Percentiles rank a stretch among this genome's conserved stretches.
phyloP scores from a whole-genome alignment of 1,284 basidiomycete genomes.

The Coniferiporia sulphurascens region DNA sequence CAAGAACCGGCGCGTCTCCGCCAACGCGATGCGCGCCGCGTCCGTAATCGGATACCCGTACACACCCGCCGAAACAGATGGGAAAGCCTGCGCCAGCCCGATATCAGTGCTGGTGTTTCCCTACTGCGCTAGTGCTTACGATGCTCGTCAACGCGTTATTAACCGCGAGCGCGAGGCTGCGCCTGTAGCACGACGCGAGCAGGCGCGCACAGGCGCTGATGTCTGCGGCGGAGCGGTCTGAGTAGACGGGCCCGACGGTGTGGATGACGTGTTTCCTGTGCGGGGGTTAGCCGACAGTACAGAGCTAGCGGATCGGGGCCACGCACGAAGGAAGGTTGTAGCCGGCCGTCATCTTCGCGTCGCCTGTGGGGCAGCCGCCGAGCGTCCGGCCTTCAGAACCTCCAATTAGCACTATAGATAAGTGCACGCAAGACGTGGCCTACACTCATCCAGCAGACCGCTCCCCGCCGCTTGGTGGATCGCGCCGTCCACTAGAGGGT shows the following conservation, averaged over 20 bases:
- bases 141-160: constrained; percentile 60
- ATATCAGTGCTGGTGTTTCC: not conserved
- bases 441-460: constrained; percentile 70
- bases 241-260: constrained; percentile 86
- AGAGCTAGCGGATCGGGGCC: constrained; percentile 1
- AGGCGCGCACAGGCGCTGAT: constrained; percentile 37
- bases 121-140: constrained; percentile 36
- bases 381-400: constrained; percentile 49
- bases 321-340: constrained; percentile 68
- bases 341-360: constrained; percentile 78
- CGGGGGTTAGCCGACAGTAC: not conserved
- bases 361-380: constrained; percentile 77
- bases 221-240: constrained; percentile 32
- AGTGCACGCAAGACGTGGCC: constrained; percentile 20
- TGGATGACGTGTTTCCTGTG: constrained; percentile 75
- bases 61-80: constrained; percentile 75
- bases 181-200: constrained; percentile 71
- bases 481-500: constrained; percentile 70
- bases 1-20: constrained; percentile 51
- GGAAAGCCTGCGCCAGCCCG: constrained; percentile 57
- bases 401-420: constrained; percentile 2
- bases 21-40: constrained; percentile 68
- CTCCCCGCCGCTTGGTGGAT: constrained; percentile 84
- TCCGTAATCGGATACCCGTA: constrained; percentile 74
- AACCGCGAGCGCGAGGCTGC: constrained; percentile 58